A percentile compares a stretch with the other conserved stretches of the same genome.
Conservation (phyloP, 208 protist species). For the Kentomonas sorsogonicus region DNA sequence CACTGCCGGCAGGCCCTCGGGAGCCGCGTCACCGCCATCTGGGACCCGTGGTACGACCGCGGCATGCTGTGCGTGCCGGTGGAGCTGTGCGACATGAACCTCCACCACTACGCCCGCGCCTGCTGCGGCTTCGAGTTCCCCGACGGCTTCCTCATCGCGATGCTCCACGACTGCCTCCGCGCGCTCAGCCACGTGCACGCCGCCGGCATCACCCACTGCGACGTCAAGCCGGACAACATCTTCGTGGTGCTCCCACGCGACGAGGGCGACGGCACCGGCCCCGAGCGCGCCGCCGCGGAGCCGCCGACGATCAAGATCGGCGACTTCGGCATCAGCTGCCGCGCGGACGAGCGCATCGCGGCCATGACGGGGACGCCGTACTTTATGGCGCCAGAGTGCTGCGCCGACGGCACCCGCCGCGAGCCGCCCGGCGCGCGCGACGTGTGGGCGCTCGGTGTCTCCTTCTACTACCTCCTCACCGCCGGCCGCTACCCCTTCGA, state of each 20-base stretch:
- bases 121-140: constrained; percentile 3
- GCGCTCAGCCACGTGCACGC: constrained; percentile 93
- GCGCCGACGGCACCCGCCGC: neutral
- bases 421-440: constrained; percentile 9
- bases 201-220: constrained; percentile 94
- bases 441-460: constrained; percentile 19
- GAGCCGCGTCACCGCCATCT: constrained; percentile 7
- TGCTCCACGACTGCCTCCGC: constrained; percentile 10
- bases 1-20: neutral
- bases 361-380: constrained; percentile 7
- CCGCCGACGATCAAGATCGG: constrained; percentile 9
- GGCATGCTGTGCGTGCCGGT: constrained; percentile 6
- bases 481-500: neutral
- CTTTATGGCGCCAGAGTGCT: constrained; percentile 13
- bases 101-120: constrained; percentile 5
- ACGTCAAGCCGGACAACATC: constrained; percentile 98
- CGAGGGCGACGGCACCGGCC: constrained; percentile 12
- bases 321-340: constrained; percentile 18
- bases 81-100: constrained; percentile 11
- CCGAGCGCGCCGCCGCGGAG: neutral
- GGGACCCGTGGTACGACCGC: constrained; percentile 12
- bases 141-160: constrained; percentile 11
- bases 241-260: constrained; percentile 93
- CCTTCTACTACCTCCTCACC: constrained; percentile 7
- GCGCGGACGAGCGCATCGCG: neutral